Conservation (phyloP, 208 protist genomes). For the Trypanosoma melophagium region DNA sequence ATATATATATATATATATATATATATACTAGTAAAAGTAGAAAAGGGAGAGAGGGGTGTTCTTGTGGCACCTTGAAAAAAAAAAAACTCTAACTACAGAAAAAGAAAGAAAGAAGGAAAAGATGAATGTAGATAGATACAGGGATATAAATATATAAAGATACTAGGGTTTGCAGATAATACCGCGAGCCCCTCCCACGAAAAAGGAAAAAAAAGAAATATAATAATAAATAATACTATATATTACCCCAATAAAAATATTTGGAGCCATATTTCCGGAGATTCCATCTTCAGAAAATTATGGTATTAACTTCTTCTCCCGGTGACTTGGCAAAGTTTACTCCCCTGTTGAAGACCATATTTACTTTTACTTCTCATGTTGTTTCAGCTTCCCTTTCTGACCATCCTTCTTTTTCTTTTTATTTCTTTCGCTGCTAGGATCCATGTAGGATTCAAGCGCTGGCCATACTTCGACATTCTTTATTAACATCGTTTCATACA, state of each 20-base stretch:
- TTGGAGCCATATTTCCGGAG: too few relatives aligned
- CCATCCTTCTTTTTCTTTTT: background rate
- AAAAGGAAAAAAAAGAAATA: too few relatives aligned
- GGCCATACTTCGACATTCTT: conserved; percentile 85
- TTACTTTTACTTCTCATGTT: background rate
- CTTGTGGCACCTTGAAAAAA: background rate
- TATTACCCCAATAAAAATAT: too few relatives aligned
- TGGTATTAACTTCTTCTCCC: too few relatives aligned
- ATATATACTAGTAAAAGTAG: background rate
- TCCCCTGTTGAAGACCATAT: background rate
- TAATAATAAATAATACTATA: too few relatives aligned
- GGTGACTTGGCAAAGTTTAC: too few relatives aligned
- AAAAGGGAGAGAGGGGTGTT: background rate
- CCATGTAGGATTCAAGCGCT: conserved; percentile 53
- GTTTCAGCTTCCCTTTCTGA: background rate
- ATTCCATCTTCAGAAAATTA: too few relatives aligned
- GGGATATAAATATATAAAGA: background rate
- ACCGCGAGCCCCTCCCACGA: too few relatives aligned
- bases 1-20: too few relatives aligned
- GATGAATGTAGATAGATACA: conserved; percentile 3
- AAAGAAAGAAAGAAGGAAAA: conserved; percentile 12
- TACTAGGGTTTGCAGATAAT: too few relatives aligned
- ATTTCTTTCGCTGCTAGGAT: background rate
- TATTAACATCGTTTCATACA: conserved; percentile 67
- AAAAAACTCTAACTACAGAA: background rate